Evolutionary conservation across 2,329 filamentous ascomycete species (phyloP).

Genomic region (Ceratocystis eucalypticola): DNA sequence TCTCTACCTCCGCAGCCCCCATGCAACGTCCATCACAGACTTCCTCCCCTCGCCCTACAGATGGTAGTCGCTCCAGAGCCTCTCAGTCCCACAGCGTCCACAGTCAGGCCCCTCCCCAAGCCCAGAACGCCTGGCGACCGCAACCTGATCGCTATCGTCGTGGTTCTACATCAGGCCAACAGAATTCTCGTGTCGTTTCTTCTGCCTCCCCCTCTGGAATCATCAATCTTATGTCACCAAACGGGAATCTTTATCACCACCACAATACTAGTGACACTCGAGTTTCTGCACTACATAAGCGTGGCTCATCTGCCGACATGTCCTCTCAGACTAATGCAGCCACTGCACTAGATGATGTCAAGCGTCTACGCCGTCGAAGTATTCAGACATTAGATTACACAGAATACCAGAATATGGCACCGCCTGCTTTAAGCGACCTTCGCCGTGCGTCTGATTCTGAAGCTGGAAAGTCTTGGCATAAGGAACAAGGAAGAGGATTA

Average conservation of each 20-base stretch:
- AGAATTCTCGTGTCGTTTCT: constrained; percentile 29
- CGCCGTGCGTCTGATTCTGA: constrained; percentile 21
- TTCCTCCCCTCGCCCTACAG: constrained; percentile 23
- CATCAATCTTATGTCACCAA: constrained; percentile 23
- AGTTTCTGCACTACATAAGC: constrained; percentile 19
- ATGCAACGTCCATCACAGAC: constrained; percentile 23
- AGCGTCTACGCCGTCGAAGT: constrained; percentile 69
- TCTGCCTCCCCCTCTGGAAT: constrained; percentile 20
- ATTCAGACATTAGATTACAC: constrained; percentile 51
- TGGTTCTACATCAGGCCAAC: constrained; percentile 42
- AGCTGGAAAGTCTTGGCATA: constrained; percentile 19
- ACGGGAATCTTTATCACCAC: constrained; percentile 22
- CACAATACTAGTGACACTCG: constrained; percentile 22
- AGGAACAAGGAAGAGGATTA: constrained; percentile 29
- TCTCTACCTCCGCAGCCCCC: constrained; percentile 32
- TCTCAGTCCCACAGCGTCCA: constrained; percentile 21
- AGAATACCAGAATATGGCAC: constrained; percentile 27
- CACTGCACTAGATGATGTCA: constrained; percentile 37
- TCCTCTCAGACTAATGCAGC: background rate
- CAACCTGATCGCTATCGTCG: constrained; percentile 69
- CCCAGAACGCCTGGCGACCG: constrained; percentile 42
- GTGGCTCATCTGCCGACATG: constrained; percentile 10
- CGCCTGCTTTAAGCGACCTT: constrained; percentile 14
- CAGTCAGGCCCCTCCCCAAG: constrained; percentile 26
- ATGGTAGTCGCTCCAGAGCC: constrained; percentile 19